Percentiles rank a stretch among this genome's conserved stretches.
phyloP scores from a whole-genome alignment of 768 basidiomycete species.

The Phylloporus sp. region DNA sequence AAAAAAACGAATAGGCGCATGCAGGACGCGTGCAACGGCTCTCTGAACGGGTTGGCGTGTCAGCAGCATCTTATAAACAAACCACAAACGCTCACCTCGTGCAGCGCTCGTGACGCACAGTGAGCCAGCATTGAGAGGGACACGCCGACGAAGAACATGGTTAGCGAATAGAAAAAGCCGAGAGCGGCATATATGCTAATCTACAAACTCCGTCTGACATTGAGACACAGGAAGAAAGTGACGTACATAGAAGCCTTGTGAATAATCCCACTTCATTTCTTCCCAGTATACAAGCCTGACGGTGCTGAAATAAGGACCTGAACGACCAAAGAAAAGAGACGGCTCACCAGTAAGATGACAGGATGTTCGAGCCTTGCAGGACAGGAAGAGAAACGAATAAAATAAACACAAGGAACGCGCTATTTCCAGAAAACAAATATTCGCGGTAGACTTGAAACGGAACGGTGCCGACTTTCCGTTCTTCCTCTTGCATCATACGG shows the following conservation, averaged over 20 bases:
- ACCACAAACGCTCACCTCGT: constrained; percentile 39
- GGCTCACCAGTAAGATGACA: constrained; percentile 70
- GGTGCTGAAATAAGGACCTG: background rate
- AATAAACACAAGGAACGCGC: constrained; percentile 57
- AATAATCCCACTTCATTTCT: constrained; percentile 48
- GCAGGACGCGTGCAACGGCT: constrained; percentile 66
- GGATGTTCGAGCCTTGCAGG: constrained; percentile 63
- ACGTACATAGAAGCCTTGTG: constrained; percentile 69
- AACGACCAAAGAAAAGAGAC: background rate
- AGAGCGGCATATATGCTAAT: constrained; percentile 79
- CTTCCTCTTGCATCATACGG: constrained; percentile 79
- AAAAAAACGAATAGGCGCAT: constrained; percentile 87
- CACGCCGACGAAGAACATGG: constrained; percentile 63
- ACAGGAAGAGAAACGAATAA: constrained; percentile 56
- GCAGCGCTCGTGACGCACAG: constrained; percentile 68
- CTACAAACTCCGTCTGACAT: constrained; percentile 31
- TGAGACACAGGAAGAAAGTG: constrained; percentile 26
- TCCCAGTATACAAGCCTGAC: constrained; percentile 73
- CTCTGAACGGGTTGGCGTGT: constrained; percentile 30
- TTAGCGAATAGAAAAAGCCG: constrained; percentile 64
- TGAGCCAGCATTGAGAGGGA: constrained; percentile 65
- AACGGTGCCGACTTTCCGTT: constrained; percentile 68
- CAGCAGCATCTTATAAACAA: background rate
- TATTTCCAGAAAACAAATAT: constrained; percentile 70
- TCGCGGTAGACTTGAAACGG: constrained; percentile 31